Percentiles rank a stretch among this genome's conserved stretches.
These are phyloP conservation scores for Rhododendron griersonianum DNA, from an alignment of 148 eudicot genomes.

Conservation along the genomic window DNA sequence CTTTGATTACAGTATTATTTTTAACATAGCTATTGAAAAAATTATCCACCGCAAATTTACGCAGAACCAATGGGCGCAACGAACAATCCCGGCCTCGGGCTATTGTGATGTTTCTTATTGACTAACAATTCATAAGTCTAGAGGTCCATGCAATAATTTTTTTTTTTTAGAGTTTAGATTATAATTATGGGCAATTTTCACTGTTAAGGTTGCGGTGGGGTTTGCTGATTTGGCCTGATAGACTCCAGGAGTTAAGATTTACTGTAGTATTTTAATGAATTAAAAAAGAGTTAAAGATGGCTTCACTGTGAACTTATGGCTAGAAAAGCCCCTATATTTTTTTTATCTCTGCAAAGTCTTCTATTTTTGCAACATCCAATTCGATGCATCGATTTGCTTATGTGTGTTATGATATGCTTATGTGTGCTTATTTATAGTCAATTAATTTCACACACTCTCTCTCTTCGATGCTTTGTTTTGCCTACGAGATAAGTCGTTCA, in stretches of 20 bases:
- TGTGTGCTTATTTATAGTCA: not conserved
- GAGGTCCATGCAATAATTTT: not conserved
- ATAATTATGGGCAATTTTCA: not conserved
- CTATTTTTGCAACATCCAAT: not conserved
- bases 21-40: not conserved
- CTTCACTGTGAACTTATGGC: not conserved
- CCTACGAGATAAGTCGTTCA: not conserved
- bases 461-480: no score
- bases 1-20: not conserved
- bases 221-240: no score
- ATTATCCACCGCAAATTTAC: not conserved
- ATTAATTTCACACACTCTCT: not conserved
- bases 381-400: not conserved
- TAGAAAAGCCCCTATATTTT: not conserved
- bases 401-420: not conserved
- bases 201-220: not conserved
- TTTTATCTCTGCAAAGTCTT: not conserved
- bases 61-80: not conserved
- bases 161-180: not conserved
- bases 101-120: not conserved
- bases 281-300: no score
- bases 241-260: no score
- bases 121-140: not conserved
- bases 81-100: not conserved
- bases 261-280: no score